These are phyloP conservation scores for Uronychia setigera DNA, from an alignment of 73 alveolate species.

Conservation along the genomic window DNA sequence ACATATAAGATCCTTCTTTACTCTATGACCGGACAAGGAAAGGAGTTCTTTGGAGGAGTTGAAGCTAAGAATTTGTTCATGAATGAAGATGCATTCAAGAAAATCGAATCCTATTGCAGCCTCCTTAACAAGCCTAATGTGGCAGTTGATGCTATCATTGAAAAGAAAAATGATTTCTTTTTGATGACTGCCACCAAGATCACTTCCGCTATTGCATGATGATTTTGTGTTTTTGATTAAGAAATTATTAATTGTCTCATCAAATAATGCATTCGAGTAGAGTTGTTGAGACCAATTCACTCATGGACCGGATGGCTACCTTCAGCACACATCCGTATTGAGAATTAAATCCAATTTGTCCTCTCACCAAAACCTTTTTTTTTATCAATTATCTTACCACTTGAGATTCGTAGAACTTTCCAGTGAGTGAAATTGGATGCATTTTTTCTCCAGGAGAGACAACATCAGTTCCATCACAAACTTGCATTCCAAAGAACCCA, in stretches of 20 bases:
- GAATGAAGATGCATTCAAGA: slow-evolving; percentile 30
- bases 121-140: slow-evolving; percentile 47
- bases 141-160: slow-evolving; percentile 57
- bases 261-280: slow-evolving; percentile 57
- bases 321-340: slow-evolving; percentile 70
- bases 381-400: not conserved
- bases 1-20: slow-evolving; percentile 49
- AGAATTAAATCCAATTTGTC: slow-evolving; percentile 60
- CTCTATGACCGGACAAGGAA: slow-evolving; percentile 56
- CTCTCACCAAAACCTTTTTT: slow-evolving; percentile 38
- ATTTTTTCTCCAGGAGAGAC: slow-evolving; percentile 51
- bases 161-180: slow-evolving; percentile 41
- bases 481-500: slow-evolving; percentile 49
- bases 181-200: slow-evolving; percentile 51
- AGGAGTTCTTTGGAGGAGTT: slow-evolving; percentile 48
- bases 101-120: slow-evolving; percentile 16
- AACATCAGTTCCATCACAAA: slow-evolving; percentile 44
- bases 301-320: slow-evolving; percentile 47
- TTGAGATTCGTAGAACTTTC: slow-evolving; percentile 29
- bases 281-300: slow-evolving; percentile 23
- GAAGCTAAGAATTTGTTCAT: slow-evolving; percentile 48
- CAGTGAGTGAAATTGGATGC: slow-evolving; percentile 49
- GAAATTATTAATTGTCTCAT: not conserved
- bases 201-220: slow-evolving; percentile 1
- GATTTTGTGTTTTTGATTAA: slow-evolving; percentile 3